Evolutionary conservation across 441 rosid genomes (phyloP), one percentile per base, ranked within the genome.

Genomic region (Corymbia calophylla): DNA sequence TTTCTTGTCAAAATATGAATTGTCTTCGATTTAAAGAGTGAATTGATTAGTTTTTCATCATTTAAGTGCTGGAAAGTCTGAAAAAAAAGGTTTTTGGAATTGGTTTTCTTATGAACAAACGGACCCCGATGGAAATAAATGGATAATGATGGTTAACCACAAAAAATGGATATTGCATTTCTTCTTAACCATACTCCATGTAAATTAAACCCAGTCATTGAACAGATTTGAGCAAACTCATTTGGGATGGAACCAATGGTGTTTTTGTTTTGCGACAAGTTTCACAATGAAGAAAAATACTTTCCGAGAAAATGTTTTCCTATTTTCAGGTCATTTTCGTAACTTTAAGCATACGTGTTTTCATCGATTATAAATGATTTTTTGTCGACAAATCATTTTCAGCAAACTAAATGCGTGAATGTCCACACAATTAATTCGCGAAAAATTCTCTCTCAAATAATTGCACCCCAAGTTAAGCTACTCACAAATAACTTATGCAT

Each of bases 131-230:
- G 23, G 9, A 77, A 77, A 77, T 39, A 39, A 77, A 77, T 7
- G 9, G 51, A 8, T 9, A 7, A 39, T 2, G n/a, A 6, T 39
- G 51, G 51, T 77, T 77, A 47, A 44, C 51, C 17, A 1, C 1
- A n/a, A 77, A 77, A 73, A 39, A 44, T 9, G 44, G 8, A 44
- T 3, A 35, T 3, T 44, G 6, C 12, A 7, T 39, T 21, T 77
- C 17, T 62, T 29, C n/a, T 77, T 2, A 44, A 47, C 23, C 2
- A 23, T 39, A 44, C n/a, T 77, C 4, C 18, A 1, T 44, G n/a
- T 23, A 39, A 77, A 39, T 13, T 23, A 12, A 77, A 12, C 0
- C 6, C 6, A 6, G 7, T 23, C 0, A 77, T 4, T 7, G 0
- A 44, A 44, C 9, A 77, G 12, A 47, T 23, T 23, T 9, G 27